Evolutionary conservation across 164 flowering plant genomes (phyloP), one percentile per base, ranked within the genome.

Genomic region (Sedum album): DNA sequence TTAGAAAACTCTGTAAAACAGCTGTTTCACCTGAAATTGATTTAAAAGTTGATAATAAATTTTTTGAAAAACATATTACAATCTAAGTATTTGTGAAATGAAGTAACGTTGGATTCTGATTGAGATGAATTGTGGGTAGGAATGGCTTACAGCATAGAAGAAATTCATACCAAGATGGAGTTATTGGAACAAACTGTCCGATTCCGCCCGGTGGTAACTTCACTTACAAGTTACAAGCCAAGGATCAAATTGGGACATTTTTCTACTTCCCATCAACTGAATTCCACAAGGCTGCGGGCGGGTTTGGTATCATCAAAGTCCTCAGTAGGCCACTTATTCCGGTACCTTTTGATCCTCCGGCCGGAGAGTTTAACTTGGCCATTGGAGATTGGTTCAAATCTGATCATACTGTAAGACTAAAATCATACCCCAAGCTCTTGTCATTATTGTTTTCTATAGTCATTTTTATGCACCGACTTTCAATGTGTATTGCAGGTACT

Each of bases 161-260:
- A 76, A 94, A 91, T 63, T 94, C 99, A 70, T 94, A 90, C 89
- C 88, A 90, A 67, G 99, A 91, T 77, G 99, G 99, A 53, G 81
- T 85, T 1, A 73, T 42, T 17, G 99, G 99, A 23, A 94, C 99
- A 1, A 94, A 73, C 73, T 94, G 99, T 67, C 97, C 97, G 4
- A 94, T 94, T 69, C 91, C 80, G 20, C 96, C 98, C 0, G 83
- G 96, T 13, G 79, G 77, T 75, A 94, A 94, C 84, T 88, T 90
- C 82, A 94, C 97, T 26, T 93, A 93, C 68, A 67, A 73, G 20
- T 82, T 93, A 42, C 98, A 93, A 78, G 90, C 79, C 51, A 93
- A 93, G 73, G 98, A 93, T 67, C 98, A 93, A 72, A 93, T 93
- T 60, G 98, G 98, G 0, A 88, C 82, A 76, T 94, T 69, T 61